Evolutionary conservation across 2,329 filamentous ascomycete species (phyloP).

Genomic region (Seiridium cupressi): DNA sequence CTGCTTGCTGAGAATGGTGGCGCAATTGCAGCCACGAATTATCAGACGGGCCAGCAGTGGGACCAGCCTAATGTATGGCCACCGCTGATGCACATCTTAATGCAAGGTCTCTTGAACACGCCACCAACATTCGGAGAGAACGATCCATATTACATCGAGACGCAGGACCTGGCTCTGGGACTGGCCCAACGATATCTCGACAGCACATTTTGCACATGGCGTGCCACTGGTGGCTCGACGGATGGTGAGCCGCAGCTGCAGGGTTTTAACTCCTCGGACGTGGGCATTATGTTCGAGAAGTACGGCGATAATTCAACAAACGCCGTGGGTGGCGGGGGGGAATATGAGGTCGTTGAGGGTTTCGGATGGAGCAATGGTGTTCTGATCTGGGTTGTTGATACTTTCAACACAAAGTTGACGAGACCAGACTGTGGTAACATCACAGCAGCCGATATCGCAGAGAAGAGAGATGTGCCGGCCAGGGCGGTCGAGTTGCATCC

Average conservation of each 20-base stretch:
- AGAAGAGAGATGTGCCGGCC: not conserved
- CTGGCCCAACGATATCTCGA: constrained; percentile 67
- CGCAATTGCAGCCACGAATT: constrained; percentile 62
- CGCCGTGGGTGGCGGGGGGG: constrained; percentile 61
- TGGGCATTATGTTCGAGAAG: constrained; percentile 70
- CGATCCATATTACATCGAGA: constrained; percentile 51
- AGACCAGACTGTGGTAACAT: constrained; percentile 56
- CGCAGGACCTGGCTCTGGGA: constrained; percentile 54
- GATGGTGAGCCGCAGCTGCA: constrained; percentile 47
- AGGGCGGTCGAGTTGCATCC: constrained; percentile 8
- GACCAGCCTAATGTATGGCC: constrained; percentile 72
- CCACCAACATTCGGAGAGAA: constrained; percentile 52
- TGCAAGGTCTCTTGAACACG: constrained; percentile 59
- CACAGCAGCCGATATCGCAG: constrained; percentile 33
- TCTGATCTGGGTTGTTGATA: constrained; percentile 63
- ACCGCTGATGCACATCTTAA: constrained; percentile 63
- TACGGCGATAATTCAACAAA: constrained; percentile 61
- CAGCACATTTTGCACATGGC: constrained; percentile 69
- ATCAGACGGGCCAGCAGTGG: constrained; percentile 64
- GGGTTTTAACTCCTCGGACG: constrained; percentile 38
- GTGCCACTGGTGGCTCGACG: constrained; percentile 63
- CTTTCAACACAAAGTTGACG: constrained; percentile 54
- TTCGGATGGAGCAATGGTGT: constrained; percentile 73
- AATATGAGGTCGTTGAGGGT: constrained; percentile 68
- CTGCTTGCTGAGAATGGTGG: constrained; percentile 53